Conservation (phyloP, 2,329 filamentous ascomycete genomes). For the Elsinoe perseae region DNA sequence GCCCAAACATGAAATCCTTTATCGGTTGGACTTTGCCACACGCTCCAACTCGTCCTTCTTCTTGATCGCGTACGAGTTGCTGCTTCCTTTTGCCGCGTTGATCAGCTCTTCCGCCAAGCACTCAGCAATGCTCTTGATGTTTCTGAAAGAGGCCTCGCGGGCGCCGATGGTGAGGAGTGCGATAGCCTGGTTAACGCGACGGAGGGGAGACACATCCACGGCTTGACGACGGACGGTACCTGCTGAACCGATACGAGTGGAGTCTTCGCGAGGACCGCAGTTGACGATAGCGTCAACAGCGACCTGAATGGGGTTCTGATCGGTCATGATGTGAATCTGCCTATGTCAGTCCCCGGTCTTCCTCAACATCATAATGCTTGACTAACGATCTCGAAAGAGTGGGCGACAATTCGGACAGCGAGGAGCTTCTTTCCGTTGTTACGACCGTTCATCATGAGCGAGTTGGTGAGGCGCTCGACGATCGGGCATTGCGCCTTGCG, state of each 20-base stretch:
- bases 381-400: slow-evolving; percentile 99
- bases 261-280: slow-evolving; percentile 99
- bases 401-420: slow-evolving; percentile 98
- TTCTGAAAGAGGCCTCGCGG: slow-evolving; percentile 97
- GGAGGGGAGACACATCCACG: slow-evolving; percentile 98
- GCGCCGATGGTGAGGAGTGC: slow-evolving; percentile 98
- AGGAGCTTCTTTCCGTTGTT: slow-evolving; percentile 99
- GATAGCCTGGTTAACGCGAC: slow-evolving; percentile 99
- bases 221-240: slow-evolving; percentile 99
- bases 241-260: slow-evolving; percentile 97
- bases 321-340: slow-evolving; percentile 99
- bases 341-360: slow-evolving; percentile 10
- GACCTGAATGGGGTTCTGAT: slow-evolving; percentile 99
- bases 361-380: slow-evolving; percentile 15
- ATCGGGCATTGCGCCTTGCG: slow-evolving; percentile 99
- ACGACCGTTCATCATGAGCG: slow-evolving; percentile 99
- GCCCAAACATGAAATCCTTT: slow-evolving; percentile 45
- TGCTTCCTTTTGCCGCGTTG: slow-evolving; percentile 99
- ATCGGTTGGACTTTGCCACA: slow-evolving; percentile 99
- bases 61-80: slow-evolving; percentile 99
- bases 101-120: slow-evolving; percentile 99
- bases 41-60: slow-evolving; percentile 99
- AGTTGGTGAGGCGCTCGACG: slow-evolving; percentile 99
- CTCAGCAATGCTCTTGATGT: slow-evolving; percentile 99
- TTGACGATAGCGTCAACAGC: slow-evolving; percentile 99